Conservation (phyloP, 106 monocot genomes). For the Dactylorhiza incarnata region DNA sequence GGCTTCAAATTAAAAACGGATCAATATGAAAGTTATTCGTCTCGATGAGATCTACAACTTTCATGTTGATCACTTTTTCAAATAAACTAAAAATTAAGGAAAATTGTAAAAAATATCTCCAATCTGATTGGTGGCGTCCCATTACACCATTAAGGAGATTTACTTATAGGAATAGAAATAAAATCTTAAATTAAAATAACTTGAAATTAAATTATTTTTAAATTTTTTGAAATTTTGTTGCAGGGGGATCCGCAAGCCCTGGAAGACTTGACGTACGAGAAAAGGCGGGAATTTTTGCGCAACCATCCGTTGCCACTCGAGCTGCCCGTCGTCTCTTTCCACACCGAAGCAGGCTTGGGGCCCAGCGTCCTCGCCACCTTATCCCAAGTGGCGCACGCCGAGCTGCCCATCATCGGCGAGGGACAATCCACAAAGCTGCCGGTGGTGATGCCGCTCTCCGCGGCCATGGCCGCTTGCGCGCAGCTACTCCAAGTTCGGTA, state of each 20-base stretch:
- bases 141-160: too few species aligned
- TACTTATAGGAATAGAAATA: too few species aligned
- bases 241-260: conserved; percentile 73
- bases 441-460: conserved; percentile 65
- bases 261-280: conserved; percentile 76
- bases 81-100: too few species aligned
- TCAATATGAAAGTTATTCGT: too few species aligned
- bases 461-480: conserved; percentile 67
- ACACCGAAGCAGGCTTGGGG: conserved; percentile 62
- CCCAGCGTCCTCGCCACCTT: conserved; percentile 47
- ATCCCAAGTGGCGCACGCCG: conserved; percentile 70
- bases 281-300: conserved; percentile 45
- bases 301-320: conserved; percentile 57
- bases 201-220: too few species aligned
- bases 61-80: too few species aligned
- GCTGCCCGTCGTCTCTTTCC: conserved; percentile 71
- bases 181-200: too few species aligned
- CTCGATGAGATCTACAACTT: too few species aligned
- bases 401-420: conserved; percentile 42
- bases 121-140: too few species aligned
- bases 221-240: not conserved
- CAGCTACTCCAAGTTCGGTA: conserved; percentile 64
- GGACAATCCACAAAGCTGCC: conserved; percentile 45
- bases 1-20: too few species aligned
- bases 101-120: too few species aligned